Conservation (phyloP, 306 rosid genomes). For the Herpetospermum pedunculosum region DNA sequence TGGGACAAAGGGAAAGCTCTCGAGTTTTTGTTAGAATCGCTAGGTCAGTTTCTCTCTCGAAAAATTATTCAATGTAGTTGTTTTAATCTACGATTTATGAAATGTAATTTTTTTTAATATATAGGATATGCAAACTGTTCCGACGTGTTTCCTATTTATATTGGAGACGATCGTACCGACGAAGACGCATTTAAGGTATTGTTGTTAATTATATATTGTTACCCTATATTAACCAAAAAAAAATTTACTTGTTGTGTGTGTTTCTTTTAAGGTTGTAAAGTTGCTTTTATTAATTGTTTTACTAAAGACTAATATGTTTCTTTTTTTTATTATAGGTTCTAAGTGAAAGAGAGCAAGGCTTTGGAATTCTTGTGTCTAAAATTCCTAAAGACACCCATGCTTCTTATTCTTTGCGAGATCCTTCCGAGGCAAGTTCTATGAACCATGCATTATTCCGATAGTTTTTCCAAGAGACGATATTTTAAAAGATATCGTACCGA, state of each 20-base stretch:
- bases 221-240: no score
- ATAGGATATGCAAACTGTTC: slow-evolving; percentile 69
- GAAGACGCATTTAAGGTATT: slow-evolving; percentile 99
- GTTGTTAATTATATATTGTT: no score
- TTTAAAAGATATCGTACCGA: no score
- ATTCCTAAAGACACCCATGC: slow-evolving; percentile 81
- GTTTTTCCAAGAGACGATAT: neutral
- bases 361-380: slow-evolving; percentile 85
- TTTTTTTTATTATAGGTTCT: slow-evolving; percentile 25
- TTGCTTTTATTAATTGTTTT: neutral
- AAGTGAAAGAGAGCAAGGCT: slow-evolving; percentile 83
- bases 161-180: slow-evolving; percentile 95
- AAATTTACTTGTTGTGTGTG: no score
- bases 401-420: slow-evolving; percentile 78
- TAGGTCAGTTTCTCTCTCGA: slow-evolving; percentile 26
- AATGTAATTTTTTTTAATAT: slow-evolving; percentile 18
- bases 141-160: slow-evolving; percentile 85
- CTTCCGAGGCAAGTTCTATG: slow-evolving; percentile 57
- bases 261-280: neutral
- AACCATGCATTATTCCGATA: neutral
- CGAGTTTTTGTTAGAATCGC: slow-evolving; percentile 81
- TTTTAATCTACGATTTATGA: neutral
- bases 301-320: neutral
- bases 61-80: neutral
- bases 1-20: slow-evolving; percentile 99